Evolutionary conservation across 768 basidiomycete genomes (phyloP), one percentile per base, ranked within the genome.

Genomic region (Phanerochaete carnosa): DNA sequence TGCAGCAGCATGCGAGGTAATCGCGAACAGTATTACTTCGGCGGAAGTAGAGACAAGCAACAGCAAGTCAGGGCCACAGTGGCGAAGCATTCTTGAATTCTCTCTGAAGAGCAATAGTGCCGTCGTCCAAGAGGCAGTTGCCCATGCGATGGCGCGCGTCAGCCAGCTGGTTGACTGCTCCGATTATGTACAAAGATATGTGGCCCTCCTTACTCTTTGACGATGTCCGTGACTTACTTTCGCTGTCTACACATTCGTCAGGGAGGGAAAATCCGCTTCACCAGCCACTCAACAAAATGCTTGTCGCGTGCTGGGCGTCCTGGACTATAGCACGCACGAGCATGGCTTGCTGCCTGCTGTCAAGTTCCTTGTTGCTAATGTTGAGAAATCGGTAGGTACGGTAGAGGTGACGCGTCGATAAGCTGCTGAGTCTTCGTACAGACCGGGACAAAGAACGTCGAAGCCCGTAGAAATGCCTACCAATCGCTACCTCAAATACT

Each of bases 81-180:
- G 93, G 93, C 76, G 78, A 57, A 76, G 80, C 45, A 75, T 96
- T 45, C 73, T 95, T 39, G 87, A 94, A 66, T 75, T 81, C 57
- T 85, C 87, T 19, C 76, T 95, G 60, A 90, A 87, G 72, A 87
- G 92, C 69, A 79, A 86, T 61, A 82, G 75, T 47, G 66, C 70
- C 1, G 67, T 73, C 16, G 90, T 90, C 2, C 95, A 95, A 73
- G 86, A 90, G 65, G 85, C 88, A 8, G 92, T 89, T 33, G 89
- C 93, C 13, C 72, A 70, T 26, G 88, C 90, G 6, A 81, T 93
- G 77, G 80, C 82, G 2, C 72, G 80, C n/a, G 74, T 92, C 59
- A 95, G 92, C 71, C 76, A 77, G 58, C 78, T 92, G 1, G 76
- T 80, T 30, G 87, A 94, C 65, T 89, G 86, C 65, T 82, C 85